phyloP scores from a whole-genome alignment of 73 alveolate genomes.

The Urostyla sp. region DNA sequence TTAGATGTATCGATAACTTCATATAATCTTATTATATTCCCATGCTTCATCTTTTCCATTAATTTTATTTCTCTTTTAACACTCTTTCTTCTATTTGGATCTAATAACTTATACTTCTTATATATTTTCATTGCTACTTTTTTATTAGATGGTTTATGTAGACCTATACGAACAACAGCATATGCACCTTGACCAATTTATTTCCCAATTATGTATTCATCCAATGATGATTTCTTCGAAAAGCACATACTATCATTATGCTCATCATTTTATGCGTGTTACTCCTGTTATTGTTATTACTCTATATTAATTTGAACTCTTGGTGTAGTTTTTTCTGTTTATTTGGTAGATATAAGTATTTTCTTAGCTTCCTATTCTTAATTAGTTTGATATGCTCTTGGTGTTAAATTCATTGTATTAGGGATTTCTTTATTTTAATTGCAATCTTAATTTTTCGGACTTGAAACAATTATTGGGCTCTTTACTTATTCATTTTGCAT shows the following conservation, averaged over 20 bases:
- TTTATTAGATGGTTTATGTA: slow-evolving; percentile 79
- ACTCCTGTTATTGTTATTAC: not conserved
- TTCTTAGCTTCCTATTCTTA: not conserved
- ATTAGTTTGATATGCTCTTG: not conserved
- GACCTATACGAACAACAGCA: slow-evolving; percentile 92
- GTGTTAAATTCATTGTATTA: not conserved
- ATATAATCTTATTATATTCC: slow-evolving; percentile 88
- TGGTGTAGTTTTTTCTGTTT: not conserved
- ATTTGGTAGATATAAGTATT: not conserved
- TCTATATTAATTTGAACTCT: not conserved
- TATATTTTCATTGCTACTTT: slow-evolving; percentile 91
- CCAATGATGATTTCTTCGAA: slow-evolving; percentile 64
- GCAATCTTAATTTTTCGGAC: not conserved
- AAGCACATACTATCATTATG: slow-evolving; percentile 47
- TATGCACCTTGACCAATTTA: slow-evolving; percentile 92
- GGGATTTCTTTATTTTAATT: not conserved
- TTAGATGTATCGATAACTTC: slow-evolving; percentile 90
- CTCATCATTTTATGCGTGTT: not conserved
- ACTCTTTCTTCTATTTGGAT: slow-evolving; percentile 76
- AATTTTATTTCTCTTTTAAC: slow-evolving; percentile 87
- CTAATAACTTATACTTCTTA: slow-evolving; percentile 80
- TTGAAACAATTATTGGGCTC: not conserved
- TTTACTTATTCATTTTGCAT: not conserved
- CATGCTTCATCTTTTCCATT: slow-evolving; percentile 86
- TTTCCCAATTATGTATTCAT: slow-evolving; percentile 81